Base-by-base conservation (phyloP, 331 rosid genomes). In the Stylosanthes scabra region DNA sequence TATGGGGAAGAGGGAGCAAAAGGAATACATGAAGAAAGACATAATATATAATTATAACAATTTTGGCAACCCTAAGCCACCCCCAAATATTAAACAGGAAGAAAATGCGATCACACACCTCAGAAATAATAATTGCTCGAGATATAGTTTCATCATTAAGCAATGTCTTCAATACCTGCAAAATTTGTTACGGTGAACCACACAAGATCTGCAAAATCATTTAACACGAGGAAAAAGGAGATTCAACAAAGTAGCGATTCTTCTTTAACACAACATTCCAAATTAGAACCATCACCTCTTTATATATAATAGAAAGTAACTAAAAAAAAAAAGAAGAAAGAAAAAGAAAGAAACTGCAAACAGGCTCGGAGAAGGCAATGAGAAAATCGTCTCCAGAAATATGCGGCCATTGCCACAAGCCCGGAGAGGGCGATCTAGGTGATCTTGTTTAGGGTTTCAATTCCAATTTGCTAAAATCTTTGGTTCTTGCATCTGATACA, bases 351-450 rank as follows among this genome's bases (percentile, higher is more conserved):
- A 80, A 93, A 96, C 97, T 87, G 90, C 97, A 93, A 80, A 93
- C 98, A 11, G 96, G 98, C 75, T 93, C 97, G 0, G 96, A 93
- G 14, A 90, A 88, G 74, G 96, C 98, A 46, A 93, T 93, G 56
- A 93, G 96, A 52, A 93, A 93, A 80, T 93, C 98, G 40, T 88
- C 25, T 20, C 25, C 25, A 20, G 25, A 20, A 20, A 20, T 20
- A 20, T 20, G 25, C 25, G 25, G 25, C 25, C 25, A 20, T 20
- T 20, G 25, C 25, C 25, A 20, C 25, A 20, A 20, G 25, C 25
- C n/a, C 25, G 25, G 25, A 20, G 25, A 20, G 25, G 25, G 25
- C 25, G 25, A 20, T 20, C 25, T 20, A 20, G 25, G 25, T 20
- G 25, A 20, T 20, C 25, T 20, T 20, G 25, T 20, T 20, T 20